Evolutionary conservation across 164 flowering plant species (phyloP), one percentile per base, ranked within the genome.

Genomic region (Annona squamosa): DNA sequence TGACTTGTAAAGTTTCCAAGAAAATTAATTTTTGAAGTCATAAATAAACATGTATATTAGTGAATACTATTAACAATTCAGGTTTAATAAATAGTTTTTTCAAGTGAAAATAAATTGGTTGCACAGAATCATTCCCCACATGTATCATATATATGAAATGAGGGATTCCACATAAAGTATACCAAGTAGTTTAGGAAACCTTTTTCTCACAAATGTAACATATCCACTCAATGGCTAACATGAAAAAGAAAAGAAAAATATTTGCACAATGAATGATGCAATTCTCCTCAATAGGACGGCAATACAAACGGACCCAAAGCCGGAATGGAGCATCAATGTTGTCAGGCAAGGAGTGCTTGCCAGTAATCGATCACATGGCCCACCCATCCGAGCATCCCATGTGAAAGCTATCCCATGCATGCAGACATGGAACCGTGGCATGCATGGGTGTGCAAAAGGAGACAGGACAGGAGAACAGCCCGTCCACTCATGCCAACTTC

Each of bases 351-450:
- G 44, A 45, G 70, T 37, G 46, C 9, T 37, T 16, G 16, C 18
- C 48, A 45, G n/a, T 46, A 18, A 5, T 45, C 18, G 10, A 5
- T 45, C 18, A 17, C 17, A n/a, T 61, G 73, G 44, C 37, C 73
- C 48, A 42, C 65, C 37, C 47, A 59, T 56, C 47, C 46, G 44
- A 71, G 73, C 65, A 71, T 45, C 73, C 73, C 73, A 71, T 71
- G 73, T 71, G 73, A 71, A 26, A n/a, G 65, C 3, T 42, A 7
- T 17, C 9, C 12, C 44, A 56, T 5, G 65, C 46, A n/a, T 5
- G 65, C 46, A n/a, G 64, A 71, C 63, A 45, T 68, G 70, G 52
- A 45, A 46, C 46, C 47, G 52, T 37, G 70, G 52, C 5, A 63
- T 4, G 70, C 16, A 4, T 68, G 70, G 12, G 47, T 68, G 52